Evolutionary conservation across 2,329 filamentous ascomycete species (phyloP).

Genomic region (Metarhizium humberi): DNA sequence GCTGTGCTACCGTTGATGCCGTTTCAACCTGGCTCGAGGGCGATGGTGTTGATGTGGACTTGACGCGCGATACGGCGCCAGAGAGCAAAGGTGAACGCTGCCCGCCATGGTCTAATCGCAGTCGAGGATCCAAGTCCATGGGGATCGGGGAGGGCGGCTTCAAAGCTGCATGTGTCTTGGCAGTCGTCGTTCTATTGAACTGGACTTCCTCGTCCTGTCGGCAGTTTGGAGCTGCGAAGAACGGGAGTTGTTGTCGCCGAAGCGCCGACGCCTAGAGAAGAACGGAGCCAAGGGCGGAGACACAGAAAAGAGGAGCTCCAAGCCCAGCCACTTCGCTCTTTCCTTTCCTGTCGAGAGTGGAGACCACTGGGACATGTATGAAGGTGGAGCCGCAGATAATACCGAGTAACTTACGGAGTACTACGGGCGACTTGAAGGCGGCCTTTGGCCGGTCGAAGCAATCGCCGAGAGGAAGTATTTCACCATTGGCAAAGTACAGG

Average conservation of each 20-base stretch:
- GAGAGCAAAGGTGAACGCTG: conserved; percentile 8
- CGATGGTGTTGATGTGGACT: conserved; percentile 10
- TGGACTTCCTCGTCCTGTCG: not conserved
- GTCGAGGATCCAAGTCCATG: conserved; percentile 25
- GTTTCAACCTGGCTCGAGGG: not conserved
- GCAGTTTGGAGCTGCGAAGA: not conserved
- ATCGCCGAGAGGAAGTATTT: too few species aligned
- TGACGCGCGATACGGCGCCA: not conserved
- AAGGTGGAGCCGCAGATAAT: too few species aligned
- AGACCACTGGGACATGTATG: too few species aligned
- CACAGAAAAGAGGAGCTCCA: not conserved
- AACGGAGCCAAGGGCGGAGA: not conserved
- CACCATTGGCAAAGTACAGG: too few species aligned
- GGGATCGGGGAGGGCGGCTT: too few species aligned
- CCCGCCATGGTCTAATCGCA: conserved; percentile 16
- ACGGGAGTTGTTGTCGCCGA: conserved; percentile 22
- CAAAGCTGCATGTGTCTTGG: conserved; percentile 3
- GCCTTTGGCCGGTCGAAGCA: too few species aligned
- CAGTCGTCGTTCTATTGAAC: not conserved
- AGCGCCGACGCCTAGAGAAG: conserved; percentile 13
- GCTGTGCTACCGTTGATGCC: too few species aligned
- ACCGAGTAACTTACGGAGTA: too few species aligned
- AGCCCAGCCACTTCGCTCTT: not conserved
- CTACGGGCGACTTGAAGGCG: too few species aligned
- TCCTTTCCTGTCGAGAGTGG: not conserved